Base-by-base conservation (phyloP, 495 filamentous ascomycete species). In the Aspergillus sclerotioniger region DNA sequence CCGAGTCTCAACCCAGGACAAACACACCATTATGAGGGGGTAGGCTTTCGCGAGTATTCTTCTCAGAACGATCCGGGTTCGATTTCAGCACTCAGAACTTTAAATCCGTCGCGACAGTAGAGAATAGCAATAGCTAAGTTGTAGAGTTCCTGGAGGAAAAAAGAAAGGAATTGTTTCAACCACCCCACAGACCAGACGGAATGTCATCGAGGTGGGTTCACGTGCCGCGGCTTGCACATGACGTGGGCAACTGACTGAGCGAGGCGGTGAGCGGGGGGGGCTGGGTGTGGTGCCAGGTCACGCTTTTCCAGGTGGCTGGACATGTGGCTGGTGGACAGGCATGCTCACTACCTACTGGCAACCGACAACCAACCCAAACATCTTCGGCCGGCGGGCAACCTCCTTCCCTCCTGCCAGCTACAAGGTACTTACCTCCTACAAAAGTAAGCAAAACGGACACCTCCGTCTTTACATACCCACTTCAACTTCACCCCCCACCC, bases 141-240 rank as follows among this genome's bases (percentile, higher is more conserved):
- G 9, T 9, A 35, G 33, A n/a, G 9, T 41, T n/a, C n/a, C 5
- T 48, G 44, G 13, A 48, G 28, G 39, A 31, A 7, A 59, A 8
- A 15, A 41, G 8, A 50, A 53, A 31, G 58, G 35, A 29, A 59
- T 56, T 45, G 61, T n/a, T n/a, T n/a, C 5, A 6, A 15, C n/a
- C 37, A 41, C 37, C 37, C 37, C 37, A 41, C 37, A 41, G 37
- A 41, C 12, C 37, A 6, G 37, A 9, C n/a, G 37, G 10, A 41
- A 6, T 15, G 33, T 35, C 33, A 41, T 41, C 37, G 37, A 15
- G 37, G 60, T 44, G 31, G 61, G 41, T 12, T 67, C 67, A 70
- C 62, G 62, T 70, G 47, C 56, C 28, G 15, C 28, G 12, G n/a
- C 9, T 58, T 66, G 67, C 70, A 72, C 66, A 69, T 72, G 70